Evolutionary conservation across 2,329 filamentous ascomycete species (phyloP), one percentile per base, ranked within the genome.

Genomic region (Pseudogymnoascus sp.): DNA sequence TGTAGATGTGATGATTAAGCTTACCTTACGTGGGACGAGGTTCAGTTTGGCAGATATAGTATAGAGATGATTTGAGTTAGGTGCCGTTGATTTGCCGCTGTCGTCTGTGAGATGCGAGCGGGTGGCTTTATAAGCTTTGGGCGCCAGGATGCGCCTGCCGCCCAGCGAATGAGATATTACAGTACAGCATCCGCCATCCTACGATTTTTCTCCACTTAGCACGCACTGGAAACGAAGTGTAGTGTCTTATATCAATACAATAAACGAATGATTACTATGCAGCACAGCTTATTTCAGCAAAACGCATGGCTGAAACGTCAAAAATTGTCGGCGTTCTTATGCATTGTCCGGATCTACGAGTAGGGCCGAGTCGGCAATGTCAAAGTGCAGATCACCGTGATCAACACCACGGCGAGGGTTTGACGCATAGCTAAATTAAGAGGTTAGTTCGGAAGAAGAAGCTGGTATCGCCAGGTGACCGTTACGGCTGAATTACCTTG

Each of bases 281-380:
- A 8, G 5, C n/a, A 27, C 21, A 44, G 25, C 5, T 27, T 13
- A 27, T 13, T 44, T 38, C 6, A 10, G 8, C 13, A 8, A 7
- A 8, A 27, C 29, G 21, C 48, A 13, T n/a, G n/a, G 27, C n/a
- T 17, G n/a, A 10, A 31, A 33, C 4, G 17, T 44, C 17, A 5
- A 15, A 33, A 5, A 10, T 21, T 33, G 21, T 44, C 48, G 48
- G 48, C 29, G 5, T 55, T 55, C 48, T 21, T 55, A 8, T 7
- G 44, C 27, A 17, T 55, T 55, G 44, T 5, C 44, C 44, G 44
- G 44, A 51, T 51, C 44, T 6, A 55, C 29, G 48, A 55, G 29
- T 55, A 55, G 48, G 48, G 48, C 48, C 48, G 48, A 55, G 29
- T 55, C 48, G 48, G 48, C 29, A 21, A 55, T 33, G 48, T 55